Base-by-base conservation (phyloP, 495 filamentous ascomycete species). In the Delitschia confertaspora region DNA sequence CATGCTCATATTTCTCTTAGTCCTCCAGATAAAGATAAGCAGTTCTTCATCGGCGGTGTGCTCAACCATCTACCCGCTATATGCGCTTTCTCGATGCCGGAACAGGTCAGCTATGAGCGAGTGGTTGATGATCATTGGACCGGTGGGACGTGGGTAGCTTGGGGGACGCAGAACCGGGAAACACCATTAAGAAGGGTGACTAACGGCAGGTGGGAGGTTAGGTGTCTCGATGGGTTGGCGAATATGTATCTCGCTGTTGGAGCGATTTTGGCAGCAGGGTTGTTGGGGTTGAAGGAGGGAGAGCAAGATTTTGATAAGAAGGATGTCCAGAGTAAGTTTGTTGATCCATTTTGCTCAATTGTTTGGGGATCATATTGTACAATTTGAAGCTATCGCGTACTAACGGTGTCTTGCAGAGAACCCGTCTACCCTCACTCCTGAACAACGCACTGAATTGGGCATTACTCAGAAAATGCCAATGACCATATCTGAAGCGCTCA, bases 121-220 rank as follows among this genome's bases (percentile, higher is more conserved):
- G 64, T 81, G n/a, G 54, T 54, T 2, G 80, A 83, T 49, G 70
- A 80, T 9, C 65, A 69, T 24, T 93, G 87, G 87, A 74, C 79
- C 0, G 83, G 82, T 2, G 83, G 83, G 0, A 71, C 76, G 4
- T 88, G 79, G 74, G 70, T 85, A 0, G 62, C 74, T 0, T 88
- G 83, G 82, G 84, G 84, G 2, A 80, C 76, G 32, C 72, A 88
- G 58, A 87, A 88, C 55, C 73, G 79, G 14, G 83, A 88, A 61
- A 66, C 73, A 5, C 70, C 83, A 4, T 62, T 89, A 19, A 65
- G 84, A 14, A 74, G 74, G 42, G 69, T 83, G 34, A 37, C 65
- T 37, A 66, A 59, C 11, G 70, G 70, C 18, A 78, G 83, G 53
- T 88, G 82, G 73, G 84, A 88, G 59, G 23, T 89, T 6, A 77